These are phyloP conservation scores for Fennellomyces sp. DNA, from an alignment of 371 early-diverging fungal genomes.

Conservation along the genomic window DNA sequence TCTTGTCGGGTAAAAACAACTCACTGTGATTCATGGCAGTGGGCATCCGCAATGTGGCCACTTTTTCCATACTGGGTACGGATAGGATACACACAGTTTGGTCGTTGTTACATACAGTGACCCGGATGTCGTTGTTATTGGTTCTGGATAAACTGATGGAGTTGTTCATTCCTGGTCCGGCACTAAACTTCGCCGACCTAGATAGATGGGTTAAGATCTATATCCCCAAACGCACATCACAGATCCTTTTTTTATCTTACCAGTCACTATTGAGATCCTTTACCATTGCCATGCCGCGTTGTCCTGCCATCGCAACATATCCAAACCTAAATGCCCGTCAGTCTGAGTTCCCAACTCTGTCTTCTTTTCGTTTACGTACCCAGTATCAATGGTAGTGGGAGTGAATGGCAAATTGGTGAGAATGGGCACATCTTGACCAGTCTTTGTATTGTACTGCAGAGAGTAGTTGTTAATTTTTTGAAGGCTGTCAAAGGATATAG, in stretches of 20 bases:
- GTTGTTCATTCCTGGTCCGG: conserved; percentile 25
- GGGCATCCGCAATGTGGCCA: conserved; percentile 68
- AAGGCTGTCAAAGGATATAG: neutral
- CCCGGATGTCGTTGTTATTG: conserved; percentile 13
- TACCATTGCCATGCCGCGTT: conserved; percentile 23
- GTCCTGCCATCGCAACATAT: conserved; percentile 23
- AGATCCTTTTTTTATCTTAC: neutral
- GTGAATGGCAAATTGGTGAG: conserved; percentile 20
- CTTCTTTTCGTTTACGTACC: conserved; percentile 12
- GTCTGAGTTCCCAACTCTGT: neutral
- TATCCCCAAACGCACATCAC: neutral
- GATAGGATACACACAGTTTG: conserved; percentile 83
- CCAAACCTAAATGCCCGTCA: conserved; percentile 13
- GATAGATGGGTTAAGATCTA: neutral
- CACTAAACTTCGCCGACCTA: conserved; percentile 14
- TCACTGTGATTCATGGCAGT: conserved; percentile 80
- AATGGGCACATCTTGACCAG: conserved; percentile 5
- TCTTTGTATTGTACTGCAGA: conserved; percentile 19
- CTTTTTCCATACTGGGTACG: conserved; percentile 66
- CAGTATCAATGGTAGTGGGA: conserved; percentile 20
- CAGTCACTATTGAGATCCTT: conserved; percentile 1
- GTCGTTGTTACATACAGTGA: conserved; percentile 91
- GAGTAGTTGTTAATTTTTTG: neutral
- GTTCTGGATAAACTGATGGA: conserved; percentile 12
- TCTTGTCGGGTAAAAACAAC: neutral